Conservation (phyloP, 768 basidiomycete species). For the Xerocomellus dryophilus region DNA sequence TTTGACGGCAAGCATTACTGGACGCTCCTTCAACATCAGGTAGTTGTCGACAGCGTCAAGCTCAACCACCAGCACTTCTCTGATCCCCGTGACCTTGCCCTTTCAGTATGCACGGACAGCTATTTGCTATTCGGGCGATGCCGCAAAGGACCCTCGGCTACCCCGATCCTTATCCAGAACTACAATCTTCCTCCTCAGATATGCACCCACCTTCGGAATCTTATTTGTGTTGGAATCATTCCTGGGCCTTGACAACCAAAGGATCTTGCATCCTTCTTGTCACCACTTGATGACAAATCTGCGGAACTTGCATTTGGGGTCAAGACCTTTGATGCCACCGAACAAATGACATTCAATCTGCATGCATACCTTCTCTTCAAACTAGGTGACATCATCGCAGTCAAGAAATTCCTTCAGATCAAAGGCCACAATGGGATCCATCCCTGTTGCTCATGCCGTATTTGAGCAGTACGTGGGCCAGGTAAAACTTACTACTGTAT, state of each 20-base stretch:
- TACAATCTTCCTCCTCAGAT: constrained; percentile 41
- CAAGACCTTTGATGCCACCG: too few species aligned
- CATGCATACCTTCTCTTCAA: constrained; percentile 33
- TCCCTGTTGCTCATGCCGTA: constrained; percentile 36
- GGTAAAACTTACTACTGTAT: background rate
- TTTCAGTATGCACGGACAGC: constrained; percentile 43
- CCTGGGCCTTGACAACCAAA: constrained; percentile 45
- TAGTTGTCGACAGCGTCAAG: constrained; percentile 28
- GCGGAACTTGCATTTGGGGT: constrained; percentile 37
- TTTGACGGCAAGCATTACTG: constrained; percentile 37
- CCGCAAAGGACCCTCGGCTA: constrained; percentile 26
- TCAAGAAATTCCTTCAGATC: constrained; percentile 31
- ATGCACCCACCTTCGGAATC: constrained; percentile 33
- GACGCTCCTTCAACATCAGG: constrained; percentile 16
- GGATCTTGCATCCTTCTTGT: constrained; percentile 38
- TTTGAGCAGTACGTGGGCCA: constrained; percentile 20
- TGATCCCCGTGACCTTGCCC: constrained; percentile 39
- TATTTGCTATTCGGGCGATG: constrained; percentile 38
- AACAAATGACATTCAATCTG: too few species aligned
- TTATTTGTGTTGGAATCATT: constrained; percentile 42
- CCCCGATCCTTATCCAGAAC: constrained; percentile 42
- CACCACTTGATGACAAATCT: constrained; percentile 37
- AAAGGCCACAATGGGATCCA: constrained; percentile 37
- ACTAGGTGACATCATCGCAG: constrained; percentile 36
- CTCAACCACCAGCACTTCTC: constrained; percentile 36